Conservation (phyloP, 805 yeast species). For the Candida caryicola region DNA sequence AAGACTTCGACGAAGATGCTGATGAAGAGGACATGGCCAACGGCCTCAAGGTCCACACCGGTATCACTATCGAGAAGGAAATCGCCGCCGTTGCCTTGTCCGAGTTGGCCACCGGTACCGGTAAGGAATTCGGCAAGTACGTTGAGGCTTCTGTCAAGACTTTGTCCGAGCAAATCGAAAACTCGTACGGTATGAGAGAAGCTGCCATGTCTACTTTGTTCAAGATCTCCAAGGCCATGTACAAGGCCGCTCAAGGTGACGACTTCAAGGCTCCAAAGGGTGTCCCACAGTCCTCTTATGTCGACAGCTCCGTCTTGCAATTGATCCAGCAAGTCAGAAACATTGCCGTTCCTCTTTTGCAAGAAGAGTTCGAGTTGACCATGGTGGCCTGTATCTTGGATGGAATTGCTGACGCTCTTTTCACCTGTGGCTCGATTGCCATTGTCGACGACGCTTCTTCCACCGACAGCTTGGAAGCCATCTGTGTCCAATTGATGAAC, state of each 20-base stretch:
- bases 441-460: constrained; percentile 59
- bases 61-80: constrained; percentile 93
- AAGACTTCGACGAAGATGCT: constrained; percentile 52
- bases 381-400: constrained; percentile 81
- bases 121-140: constrained; percentile 72
- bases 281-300: constrained; percentile 57
- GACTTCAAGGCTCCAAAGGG: constrained; percentile 57
- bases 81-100: constrained; percentile 88
- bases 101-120: constrained; percentile 86
- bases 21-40: constrained; percentile 65
- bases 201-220: constrained; percentile 80
- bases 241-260: constrained; percentile 49
- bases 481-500: constrained; percentile 69
- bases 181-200: constrained; percentile 88
- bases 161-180: constrained; percentile 69
- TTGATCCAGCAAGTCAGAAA: constrained; percentile 67
- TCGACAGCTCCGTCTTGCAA: constrained; percentile 53
- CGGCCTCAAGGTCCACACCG: constrained; percentile 85
- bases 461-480: constrained; percentile 51
- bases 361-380: constrained; percentile 78
- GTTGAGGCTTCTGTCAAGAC: constrained; percentile 66
- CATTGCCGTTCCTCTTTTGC: constrained; percentile 58
- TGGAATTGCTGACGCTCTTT: constrained; percentile 63
- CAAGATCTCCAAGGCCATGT: constrained; percentile 75
- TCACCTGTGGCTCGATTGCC: constrained; percentile 70